phyloP scores from a whole-genome alignment of 495 filamentous ascomycete genomes.

The Elasticomyces elasticus region DNA sequence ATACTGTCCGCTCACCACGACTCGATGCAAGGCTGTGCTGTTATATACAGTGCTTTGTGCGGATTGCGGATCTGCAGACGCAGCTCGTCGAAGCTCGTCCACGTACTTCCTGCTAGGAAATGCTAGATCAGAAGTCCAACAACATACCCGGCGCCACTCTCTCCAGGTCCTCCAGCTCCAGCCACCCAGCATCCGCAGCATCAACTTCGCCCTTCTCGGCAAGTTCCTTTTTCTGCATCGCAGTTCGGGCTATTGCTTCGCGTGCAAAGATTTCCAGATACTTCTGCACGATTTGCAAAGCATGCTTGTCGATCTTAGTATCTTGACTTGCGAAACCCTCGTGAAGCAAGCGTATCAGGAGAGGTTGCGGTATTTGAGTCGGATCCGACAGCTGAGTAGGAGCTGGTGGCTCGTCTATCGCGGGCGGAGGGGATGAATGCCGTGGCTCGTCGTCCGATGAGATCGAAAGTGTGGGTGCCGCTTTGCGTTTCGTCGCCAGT shows the following conservation, averaged over 20 bases:
- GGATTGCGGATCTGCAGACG: too few relatives aligned
- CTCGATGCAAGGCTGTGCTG: too few relatives aligned
- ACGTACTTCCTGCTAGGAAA: too few relatives aligned
- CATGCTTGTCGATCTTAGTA: constrained; percentile 69
- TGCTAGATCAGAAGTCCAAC: constrained; percentile 59
- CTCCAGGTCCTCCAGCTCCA: constrained; percentile 73
- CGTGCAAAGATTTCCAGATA: constrained; percentile 90
- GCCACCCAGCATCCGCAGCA: constrained; percentile 31
- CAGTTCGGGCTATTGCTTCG: constrained; percentile 78
- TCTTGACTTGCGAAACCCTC: constrained; percentile 60
- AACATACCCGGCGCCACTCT: constrained; percentile 81
- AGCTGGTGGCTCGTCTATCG: neutral
- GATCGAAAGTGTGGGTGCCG: neutral
- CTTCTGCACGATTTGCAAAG: constrained; percentile 65
- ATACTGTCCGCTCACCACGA: too few relatives aligned
- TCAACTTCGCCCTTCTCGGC: constrained; percentile 27
- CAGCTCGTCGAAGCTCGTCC: too few relatives aligned
- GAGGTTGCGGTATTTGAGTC: constrained; percentile 57
- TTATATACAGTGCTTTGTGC: too few relatives aligned
- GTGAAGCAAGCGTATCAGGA: constrained; percentile 67
- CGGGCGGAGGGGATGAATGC: neutral
- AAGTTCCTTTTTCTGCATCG: constrained; percentile 51
- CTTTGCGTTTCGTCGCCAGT: neutral
- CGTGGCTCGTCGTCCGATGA: neutral
- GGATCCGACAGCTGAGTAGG: constrained; percentile 6